phyloP scores from a whole-genome alignment of 768 basidiomycete genomes.

The Sporobolomyces phaffii region DNA sequence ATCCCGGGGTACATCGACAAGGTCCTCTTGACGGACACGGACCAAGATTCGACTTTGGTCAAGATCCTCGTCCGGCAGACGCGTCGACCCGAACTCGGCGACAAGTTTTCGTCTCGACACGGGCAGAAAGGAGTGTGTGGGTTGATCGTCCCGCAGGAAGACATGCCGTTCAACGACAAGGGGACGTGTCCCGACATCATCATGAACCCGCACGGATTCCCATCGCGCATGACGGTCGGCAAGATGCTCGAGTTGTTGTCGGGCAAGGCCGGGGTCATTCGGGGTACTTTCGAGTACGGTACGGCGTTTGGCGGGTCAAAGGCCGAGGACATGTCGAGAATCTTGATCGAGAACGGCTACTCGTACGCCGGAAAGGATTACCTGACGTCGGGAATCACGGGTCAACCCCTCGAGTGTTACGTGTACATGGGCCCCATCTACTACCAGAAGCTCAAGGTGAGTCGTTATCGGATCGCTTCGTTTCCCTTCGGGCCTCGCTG shows the following conservation, averaged over 20 bases:
- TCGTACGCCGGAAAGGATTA: constrained; percentile 99
- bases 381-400: constrained; percentile 96
- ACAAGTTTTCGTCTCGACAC: constrained; percentile 96
- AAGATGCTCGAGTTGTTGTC: constrained; percentile 99
- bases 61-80: constrained; percentile 97
- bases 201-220: constrained; percentile 99
- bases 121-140: constrained; percentile 99
- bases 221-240: constrained; percentile 88
- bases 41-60: constrained; percentile 83
- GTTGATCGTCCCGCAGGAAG: constrained; percentile 95
- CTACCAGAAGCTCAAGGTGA: constrained; percentile 68
- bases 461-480: constrained; percentile 5
- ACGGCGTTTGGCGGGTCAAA: constrained; percentile 98
- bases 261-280: constrained; percentile 90
- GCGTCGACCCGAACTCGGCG: constrained; percentile 87
- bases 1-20: constrained; percentile 94
- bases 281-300: constrained; percentile 83
- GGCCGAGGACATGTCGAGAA: constrained; percentile 97
- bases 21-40: constrained; percentile 92
- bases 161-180: constrained; percentile 98
- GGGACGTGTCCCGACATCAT: constrained; percentile 86
- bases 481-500: constrained; percentile 13
- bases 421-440: constrained; percentile 83
- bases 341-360: constrained; percentile 90
- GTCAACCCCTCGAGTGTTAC: constrained; percentile 91